These are phyloP conservation scores for Secale cereale DNA, from an alignment of 176 grass and related monocot species.

Conservation along the genomic window DNA sequence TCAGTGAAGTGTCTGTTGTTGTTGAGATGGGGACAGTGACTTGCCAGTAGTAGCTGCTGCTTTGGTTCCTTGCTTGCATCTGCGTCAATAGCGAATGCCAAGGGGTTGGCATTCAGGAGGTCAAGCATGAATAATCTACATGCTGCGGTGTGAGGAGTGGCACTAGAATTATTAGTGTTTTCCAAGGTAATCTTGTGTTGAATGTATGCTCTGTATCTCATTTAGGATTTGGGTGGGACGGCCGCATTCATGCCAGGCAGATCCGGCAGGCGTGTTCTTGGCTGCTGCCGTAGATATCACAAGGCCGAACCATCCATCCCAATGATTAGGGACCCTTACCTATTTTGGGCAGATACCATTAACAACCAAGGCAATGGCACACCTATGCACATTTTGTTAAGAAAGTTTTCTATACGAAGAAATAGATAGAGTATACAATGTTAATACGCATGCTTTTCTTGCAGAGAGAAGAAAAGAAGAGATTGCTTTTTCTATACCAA, in stretches of 20 bases:
- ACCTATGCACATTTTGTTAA: too few relatives aligned
- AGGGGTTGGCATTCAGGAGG: not conserved
- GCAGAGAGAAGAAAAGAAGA: not conserved
- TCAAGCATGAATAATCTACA: not conserved
- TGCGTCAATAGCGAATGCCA: not conserved
- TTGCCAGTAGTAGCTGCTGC: not conserved
- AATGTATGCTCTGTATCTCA: not conserved
- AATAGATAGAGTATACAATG: not conserved
- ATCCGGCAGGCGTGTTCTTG: not conserved
- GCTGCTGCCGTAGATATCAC: not conserved
- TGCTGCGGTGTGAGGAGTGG: too few relatives aligned
- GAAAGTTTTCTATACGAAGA: not conserved
- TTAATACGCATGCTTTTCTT: not conserved
- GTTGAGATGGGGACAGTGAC: not conserved
- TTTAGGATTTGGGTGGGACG: not conserved
- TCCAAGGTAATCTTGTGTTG: not conserved
- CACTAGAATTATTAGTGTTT: not conserved
- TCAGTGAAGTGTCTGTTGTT: not conserved
- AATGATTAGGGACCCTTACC: not conserved
- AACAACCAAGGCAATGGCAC: not conserved
- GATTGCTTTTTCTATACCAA: not conserved
- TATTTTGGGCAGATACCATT: not conserved
- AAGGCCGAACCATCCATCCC: not conserved
- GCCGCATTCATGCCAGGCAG: slow-evolving; percentile 3
- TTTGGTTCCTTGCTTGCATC: not conserved